These are phyloP conservation scores for Botrytis sinoallii DNA, from an alignment of 2,329 filamentous ascomycete species.

Conservation along the genomic window DNA sequence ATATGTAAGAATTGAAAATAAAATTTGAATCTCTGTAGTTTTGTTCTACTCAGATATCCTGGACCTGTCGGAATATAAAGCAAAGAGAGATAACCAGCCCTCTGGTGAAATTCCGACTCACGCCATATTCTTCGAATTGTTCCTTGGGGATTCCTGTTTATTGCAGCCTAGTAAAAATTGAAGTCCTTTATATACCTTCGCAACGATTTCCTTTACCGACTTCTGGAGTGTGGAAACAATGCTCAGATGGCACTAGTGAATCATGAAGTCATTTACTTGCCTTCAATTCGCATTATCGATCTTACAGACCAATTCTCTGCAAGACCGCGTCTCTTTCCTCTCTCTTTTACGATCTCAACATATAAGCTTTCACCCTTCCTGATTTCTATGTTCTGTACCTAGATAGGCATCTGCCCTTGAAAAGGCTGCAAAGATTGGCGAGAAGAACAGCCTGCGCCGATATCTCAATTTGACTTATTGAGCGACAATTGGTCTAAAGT, in stretches of 20 bases:
- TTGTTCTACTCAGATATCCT: rapidly evolving
- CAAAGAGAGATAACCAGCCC: not conserved
- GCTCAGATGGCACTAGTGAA: not conserved
- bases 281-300: not conserved
- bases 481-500: not conserved
- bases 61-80: not conserved
- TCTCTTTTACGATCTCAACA: not conserved
- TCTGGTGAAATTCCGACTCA: no score
- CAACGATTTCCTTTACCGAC: not conserved
- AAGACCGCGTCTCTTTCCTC: not conserved
- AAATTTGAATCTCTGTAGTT: rapidly evolving
- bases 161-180: rapidly evolving
- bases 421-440: no score
- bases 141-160: not conserved
- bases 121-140: no score
- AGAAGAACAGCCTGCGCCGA: not conserved
- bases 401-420: no score
- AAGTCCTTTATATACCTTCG: not conserved
- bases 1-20: not conserved
- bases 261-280: not conserved
- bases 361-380: not conserved
- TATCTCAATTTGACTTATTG: not conserved
- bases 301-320: not conserved
- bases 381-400: not conserved
- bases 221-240: not conserved